Percentiles rank a stretch among this genome's conserved stretches.
These are phyloP conservation scores for Salix viminalis DNA, from an alignment of 345 rosid species.

Conservation along the genomic window DNA sequence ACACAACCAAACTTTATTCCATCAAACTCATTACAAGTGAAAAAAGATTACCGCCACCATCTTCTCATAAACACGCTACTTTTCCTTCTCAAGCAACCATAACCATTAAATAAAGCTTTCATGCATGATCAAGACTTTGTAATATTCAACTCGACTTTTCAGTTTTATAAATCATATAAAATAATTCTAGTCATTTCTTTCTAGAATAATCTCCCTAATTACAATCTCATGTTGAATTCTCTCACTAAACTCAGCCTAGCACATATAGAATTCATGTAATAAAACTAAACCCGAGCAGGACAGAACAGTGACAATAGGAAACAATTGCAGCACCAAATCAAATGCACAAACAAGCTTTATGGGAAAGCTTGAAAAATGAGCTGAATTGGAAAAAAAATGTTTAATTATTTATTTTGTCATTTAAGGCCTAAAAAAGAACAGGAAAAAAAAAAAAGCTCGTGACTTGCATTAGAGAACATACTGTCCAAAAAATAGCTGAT, in stretches of 20 bases:
- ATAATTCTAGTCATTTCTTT: not conserved
- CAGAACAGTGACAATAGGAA: not conserved
- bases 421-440: not conserved
- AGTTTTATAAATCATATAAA: not conserved
- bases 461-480: constrained; percentile 39
- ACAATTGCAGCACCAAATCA: not conserved
- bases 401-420: not conserved
- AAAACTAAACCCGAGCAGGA: not conserved
- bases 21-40: not conserved
- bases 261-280: not conserved
- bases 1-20: not conserved
- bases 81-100: not conserved
- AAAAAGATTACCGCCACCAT: not conserved
- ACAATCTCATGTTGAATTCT: not conserved
- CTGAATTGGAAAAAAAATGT: not conserved
- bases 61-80: not conserved
- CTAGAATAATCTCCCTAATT: not conserved
- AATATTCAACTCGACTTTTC: not conserved
- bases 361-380: not conserved
- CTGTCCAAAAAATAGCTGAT: constrained; percentile 97
- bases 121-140: not conserved
- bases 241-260: not conserved
- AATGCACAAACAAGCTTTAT: not conserved
- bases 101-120: not conserved
- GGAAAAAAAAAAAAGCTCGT: not conserved